These are phyloP conservation scores for Fusarium pseudograminearum DNA, from an alignment of 2,329 filamentous ascomycete genomes.

Conservation along the genomic window DNA sequence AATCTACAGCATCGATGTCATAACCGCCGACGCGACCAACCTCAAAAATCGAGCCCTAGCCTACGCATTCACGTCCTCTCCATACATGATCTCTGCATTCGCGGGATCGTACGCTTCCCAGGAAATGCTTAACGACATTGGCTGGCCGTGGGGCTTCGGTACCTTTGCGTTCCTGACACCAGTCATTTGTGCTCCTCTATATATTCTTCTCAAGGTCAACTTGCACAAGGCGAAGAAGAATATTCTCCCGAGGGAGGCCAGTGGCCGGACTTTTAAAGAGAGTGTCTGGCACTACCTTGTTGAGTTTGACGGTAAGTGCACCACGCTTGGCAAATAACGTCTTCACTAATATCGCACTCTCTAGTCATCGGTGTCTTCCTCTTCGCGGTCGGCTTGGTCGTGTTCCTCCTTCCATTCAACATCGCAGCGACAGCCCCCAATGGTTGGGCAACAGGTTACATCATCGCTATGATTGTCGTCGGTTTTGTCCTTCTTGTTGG, in stretches of 20 bases:
- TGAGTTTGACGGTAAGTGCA: conserved; percentile 66
- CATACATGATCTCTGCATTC: conserved; percentile 61
- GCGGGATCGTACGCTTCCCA: conserved; percentile 53
- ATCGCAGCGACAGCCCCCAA: conserved; percentile 61
- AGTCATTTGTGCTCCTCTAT: conserved; percentile 64
- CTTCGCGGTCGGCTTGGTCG: conserved; percentile 65
- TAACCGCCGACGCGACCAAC: conserved; percentile 23
- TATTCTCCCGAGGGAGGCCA: conserved; percentile 52
- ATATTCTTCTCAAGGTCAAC: conserved; percentile 64
- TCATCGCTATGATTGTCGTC: conserved; percentile 71
- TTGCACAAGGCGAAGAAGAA: conserved; percentile 67
- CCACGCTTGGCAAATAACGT: fast-evolving
- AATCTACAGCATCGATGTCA: conserved; percentile 19
- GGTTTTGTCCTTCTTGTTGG: conserved; percentile 68
- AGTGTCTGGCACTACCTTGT: conserved; percentile 63
- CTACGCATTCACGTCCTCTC: conserved; percentile 56
- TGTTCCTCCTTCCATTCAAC: conserved; percentile 75
- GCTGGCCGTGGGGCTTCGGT: conserved; percentile 63
- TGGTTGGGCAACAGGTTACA: conserved; percentile 64
- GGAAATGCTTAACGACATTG: conserved; percentile 45
- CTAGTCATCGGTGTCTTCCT: conserved; percentile 67
- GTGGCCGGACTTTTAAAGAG: conserved; percentile 60
- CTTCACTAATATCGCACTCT: too few relatives aligned
- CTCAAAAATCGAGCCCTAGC: conserved; percentile 35
- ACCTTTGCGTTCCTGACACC: conserved; percentile 71